Base-by-base conservation (phyloP, 257 asterid species). In the Cruciata laevipes region DNA sequence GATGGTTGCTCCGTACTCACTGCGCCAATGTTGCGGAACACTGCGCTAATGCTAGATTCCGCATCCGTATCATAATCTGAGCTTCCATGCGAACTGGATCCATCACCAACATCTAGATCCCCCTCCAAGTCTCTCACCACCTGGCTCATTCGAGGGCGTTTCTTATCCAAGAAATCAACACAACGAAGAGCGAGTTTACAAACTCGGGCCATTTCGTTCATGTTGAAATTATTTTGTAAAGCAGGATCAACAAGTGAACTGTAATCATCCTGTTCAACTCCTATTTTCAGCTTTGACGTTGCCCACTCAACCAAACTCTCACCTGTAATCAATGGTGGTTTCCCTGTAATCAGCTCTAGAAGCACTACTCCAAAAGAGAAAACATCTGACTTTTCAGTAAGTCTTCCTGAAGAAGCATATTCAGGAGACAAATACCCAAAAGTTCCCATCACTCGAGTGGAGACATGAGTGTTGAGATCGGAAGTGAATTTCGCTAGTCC, bases 341-440 rank as follows among this genome's bases (percentile, higher is more conserved):
- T 88, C 27, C 99, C 99, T n/a, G 99, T 94, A 57, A 94, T 84
- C 87, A 94, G 74, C 82, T 94, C 99, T 30, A 94, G 83, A 71
- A 94, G 92, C 86, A 93, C 78, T 24, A 93, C 90, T n/a, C 99
- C 99, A 56, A 81, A 89, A 38, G 98, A 93, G 82, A 87, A 93
- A n/a, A 93, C 97, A 61, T 93, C 98, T 0, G 98, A 93, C 79
- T 80, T 93, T 1, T 94, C 99, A 0, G 92, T 83, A 57, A 94
- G 97, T 72, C 90, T 94, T 51, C 99, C 99, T 0, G 97, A 86
- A 66, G 96, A 71, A 37, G 99, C 99, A 68, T 94, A 94, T 63
- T 94, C 99, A n/a, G 99, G 99, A 51, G 99, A 97, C 76, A 94
- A 72, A 75, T 94, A 94, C 98, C 98, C 98, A 49, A 91, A 87